Evolutionary conservation across 257 asterid species (phyloP).

Genomic region (Marsdenia floribunda): DNA sequence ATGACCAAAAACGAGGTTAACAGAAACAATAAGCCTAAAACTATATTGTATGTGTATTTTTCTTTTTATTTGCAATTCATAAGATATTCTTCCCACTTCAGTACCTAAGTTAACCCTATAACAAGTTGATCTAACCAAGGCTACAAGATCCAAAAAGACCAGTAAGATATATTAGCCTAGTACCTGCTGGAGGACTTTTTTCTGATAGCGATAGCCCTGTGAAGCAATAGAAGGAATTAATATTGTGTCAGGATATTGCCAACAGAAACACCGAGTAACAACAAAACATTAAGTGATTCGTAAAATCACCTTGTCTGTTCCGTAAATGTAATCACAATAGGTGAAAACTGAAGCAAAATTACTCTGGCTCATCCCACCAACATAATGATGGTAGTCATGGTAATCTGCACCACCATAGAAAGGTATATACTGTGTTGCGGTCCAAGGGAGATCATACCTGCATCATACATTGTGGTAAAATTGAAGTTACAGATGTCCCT

Average conservation of each 20-base stretch:
- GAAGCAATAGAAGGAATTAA: constrained; percentile 14
- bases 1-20: background rate
- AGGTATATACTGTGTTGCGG: constrained; percentile 80
- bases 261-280: background rate
- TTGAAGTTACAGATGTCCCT: background rate
- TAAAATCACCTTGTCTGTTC: constrained; percentile 85
- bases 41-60: too few relatives aligned
- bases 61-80: background rate
- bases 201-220: constrained; percentile 87
- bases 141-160: background rate
- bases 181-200: constrained; percentile 87
- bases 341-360: constrained; percentile 98
- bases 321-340: constrained; percentile 89
- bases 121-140: background rate
- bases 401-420: constrained; percentile 97
- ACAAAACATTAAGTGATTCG: background rate
- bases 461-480: constrained; percentile 5
- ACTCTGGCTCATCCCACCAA: constrained; percentile 96
- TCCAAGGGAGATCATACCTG: constrained; percentile 97
- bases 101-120: background rate
- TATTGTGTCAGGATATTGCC: constrained; percentile 13
- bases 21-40: background rate
- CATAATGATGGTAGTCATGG: constrained; percentile 98
- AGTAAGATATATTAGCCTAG: background rate
- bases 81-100: background rate